Base-by-base conservation (phyloP, 495 filamentous ascomycete genomes). In the Geopyxis carbonaria region DNA sequence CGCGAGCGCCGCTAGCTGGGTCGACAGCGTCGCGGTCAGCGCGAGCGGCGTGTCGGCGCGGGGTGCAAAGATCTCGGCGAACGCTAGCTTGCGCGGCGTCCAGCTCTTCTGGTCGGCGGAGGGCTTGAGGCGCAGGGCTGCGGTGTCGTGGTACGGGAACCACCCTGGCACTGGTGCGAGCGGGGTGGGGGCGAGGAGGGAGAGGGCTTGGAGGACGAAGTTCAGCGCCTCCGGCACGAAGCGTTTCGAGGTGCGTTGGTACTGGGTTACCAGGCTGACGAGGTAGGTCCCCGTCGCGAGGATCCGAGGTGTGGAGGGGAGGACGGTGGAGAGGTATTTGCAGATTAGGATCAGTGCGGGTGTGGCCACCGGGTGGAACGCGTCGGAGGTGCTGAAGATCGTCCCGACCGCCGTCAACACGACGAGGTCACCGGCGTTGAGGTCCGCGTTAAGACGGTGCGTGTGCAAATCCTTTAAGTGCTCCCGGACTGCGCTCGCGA, bases 311-410 rank as follows among this genome's bases (percentile, higher is more conserved):
- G 58, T 57, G 28, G 68, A 65, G 0, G 80, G 78, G 20, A 73
- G 62, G 34, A 72, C 79, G 47, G 91, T 73, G 0, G 75, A 80
- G n/a, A 97, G 65, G 53, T 79, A 94, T 32, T 80, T 69, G 21
- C 72, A 69, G 56, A 95, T 78, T 35, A 68, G 70, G 5, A 94
- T 68, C 53, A 80, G 78, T 1, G 87, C 80, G 0, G 89, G 89
- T 3, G 89, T 95, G 33, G 79, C 74, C 11, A 95, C 78, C 40
- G 84, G 77, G 47, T 95, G 89, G 58, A 94, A 95, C 57, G 93
- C 83, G 60, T 99, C 89, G 0, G 82, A 92, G 0, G 91, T 93
- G 4, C 91, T 84, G 56, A 91, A 99, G 43, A 87, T 79, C 5
- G 75, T 72, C 21, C 72, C 72, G 46, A 94, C 70, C 0, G 83